Conservation (phyloP, 176 grass and related monocot species). For the Lolium perenne region DNA sequence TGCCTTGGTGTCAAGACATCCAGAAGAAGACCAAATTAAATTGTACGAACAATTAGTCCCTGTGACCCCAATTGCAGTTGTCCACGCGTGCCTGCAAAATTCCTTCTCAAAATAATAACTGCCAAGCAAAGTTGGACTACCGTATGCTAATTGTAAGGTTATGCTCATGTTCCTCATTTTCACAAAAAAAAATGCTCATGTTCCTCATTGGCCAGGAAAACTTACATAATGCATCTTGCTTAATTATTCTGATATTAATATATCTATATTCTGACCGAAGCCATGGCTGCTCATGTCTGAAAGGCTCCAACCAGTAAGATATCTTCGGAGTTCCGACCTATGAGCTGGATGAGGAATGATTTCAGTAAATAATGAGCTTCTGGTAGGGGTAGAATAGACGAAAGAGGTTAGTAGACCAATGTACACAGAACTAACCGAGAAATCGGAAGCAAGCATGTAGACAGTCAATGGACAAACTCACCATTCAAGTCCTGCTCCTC, state of each 20-base stretch:
- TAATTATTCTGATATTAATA: conserved; percentile 33
- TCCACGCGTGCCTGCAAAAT: neutral
- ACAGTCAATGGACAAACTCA: conserved; percentile 24
- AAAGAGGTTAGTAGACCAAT: conserved; percentile 13
- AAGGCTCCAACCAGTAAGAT: conserved; percentile 1
- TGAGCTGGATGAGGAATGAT: conserved; percentile 21
- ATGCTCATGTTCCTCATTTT: neutral
- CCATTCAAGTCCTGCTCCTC: conserved; percentile 12
- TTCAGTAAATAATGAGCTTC: neutral
- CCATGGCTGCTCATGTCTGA: neutral
- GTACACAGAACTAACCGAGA: neutral
- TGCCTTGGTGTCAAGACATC: neutral
- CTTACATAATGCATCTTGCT: neutral
- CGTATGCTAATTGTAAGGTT: neutral
- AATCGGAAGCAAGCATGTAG: conserved; percentile 12
- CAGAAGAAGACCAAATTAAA: conserved; percentile 1
- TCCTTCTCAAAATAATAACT: conserved; percentile 16
- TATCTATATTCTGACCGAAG: conserved; percentile 15
- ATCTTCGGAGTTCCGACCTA: conserved; percentile 30
- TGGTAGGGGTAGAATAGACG: neutral
- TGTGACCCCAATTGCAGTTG: neutral
- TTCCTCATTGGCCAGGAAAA: conserved; percentile 4
- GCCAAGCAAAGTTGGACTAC: neutral
- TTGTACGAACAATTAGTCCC: neutral
- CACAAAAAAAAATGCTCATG: too few species aligned